phyloP scores from a whole-genome alignment of 345 rosid genomes.

The Syzygium grande region DNA sequence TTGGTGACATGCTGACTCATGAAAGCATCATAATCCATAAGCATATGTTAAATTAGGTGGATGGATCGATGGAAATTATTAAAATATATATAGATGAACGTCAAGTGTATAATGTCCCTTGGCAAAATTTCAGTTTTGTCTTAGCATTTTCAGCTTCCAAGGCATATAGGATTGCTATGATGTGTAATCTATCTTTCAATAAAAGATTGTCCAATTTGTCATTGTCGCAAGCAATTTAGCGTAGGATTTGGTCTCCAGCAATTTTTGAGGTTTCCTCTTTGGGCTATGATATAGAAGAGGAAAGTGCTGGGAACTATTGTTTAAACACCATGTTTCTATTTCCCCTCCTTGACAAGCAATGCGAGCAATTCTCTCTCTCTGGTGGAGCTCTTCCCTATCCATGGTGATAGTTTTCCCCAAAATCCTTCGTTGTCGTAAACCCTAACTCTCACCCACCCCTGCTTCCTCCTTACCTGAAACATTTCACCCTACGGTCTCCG shows the following conservation, averaged over 20 bases:
- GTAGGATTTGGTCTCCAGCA: not conserved
- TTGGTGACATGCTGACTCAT: not conserved
- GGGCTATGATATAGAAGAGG: not conserved
- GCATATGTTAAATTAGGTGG: not conserved
- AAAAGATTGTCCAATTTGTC: not conserved
- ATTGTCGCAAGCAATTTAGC: not conserved
- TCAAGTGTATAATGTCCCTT: not conserved
- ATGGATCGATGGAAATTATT: not conserved
- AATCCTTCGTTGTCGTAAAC: no score
- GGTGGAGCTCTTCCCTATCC: no score
- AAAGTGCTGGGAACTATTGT: not conserved
- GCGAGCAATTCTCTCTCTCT: no score
- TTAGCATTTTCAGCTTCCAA: not conserved
- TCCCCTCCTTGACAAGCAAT: no score
- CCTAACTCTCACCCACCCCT: no score
- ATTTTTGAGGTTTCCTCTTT: not conserved
- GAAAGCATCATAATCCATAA: not conserved
- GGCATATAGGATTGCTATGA: not conserved
- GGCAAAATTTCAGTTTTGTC: not conserved
- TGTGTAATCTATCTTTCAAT: not conserved
- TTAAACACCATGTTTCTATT: not conserved
- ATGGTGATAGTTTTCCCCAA: no score
- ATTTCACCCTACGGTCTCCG: no score
- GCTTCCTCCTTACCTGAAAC: no score
- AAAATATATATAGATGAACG: not conserved